A percentile compares a stretch with the other conserved stretches of the same genome.
phyloP scores from a whole-genome alignment of 352 stramenopile species.

The Plasmopara viticola region DNA sequence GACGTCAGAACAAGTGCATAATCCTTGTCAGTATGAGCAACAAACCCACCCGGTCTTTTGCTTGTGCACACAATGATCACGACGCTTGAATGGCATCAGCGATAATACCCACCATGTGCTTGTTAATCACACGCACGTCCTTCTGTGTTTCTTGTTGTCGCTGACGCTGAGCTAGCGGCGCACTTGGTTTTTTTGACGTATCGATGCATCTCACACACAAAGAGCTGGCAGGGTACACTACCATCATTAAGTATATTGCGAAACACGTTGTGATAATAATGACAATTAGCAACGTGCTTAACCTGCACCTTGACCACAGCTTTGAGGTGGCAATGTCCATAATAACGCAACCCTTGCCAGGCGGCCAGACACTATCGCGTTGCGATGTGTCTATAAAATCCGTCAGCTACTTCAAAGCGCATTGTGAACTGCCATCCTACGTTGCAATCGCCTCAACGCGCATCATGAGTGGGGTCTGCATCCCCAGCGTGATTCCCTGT shows the following conservation, averaged over 20 bases:
- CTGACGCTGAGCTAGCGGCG: conserved; percentile 38
- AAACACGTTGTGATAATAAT: conserved; percentile 34
- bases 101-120: conserved; percentile 33
- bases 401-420: conserved; percentile 27
- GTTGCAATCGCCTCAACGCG: conserved; percentile 12
- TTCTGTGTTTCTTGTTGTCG: conserved; percentile 24
- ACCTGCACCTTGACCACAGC: conserved; percentile 50
- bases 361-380: conserved; percentile 31
- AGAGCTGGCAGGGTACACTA: conserved; percentile 36
- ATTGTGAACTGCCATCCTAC: conserved; percentile 13
- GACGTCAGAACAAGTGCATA: conserved; percentile 22
- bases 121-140: conserved; percentile 30
- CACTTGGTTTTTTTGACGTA: conserved; percentile 36
- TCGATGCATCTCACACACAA: conserved; percentile 30
- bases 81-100: conserved; percentile 29
- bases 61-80: conserved; percentile 10
- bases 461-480: conserved; percentile 31
- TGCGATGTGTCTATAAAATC: conserved; percentile 26
- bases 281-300: conserved; percentile 39
- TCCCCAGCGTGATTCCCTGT: conserved; percentile 39
- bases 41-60: conserved; percentile 5
- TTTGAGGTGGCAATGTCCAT: conserved; percentile 43
- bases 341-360: conserved; percentile 35
- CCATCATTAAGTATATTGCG: conserved; percentile 38
- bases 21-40: conserved; percentile 19